These are phyloP conservation scores for Yamadazyma ubonensis DNA, from an alignment of 805 yeast species.

Conservation along the genomic window DNA sequence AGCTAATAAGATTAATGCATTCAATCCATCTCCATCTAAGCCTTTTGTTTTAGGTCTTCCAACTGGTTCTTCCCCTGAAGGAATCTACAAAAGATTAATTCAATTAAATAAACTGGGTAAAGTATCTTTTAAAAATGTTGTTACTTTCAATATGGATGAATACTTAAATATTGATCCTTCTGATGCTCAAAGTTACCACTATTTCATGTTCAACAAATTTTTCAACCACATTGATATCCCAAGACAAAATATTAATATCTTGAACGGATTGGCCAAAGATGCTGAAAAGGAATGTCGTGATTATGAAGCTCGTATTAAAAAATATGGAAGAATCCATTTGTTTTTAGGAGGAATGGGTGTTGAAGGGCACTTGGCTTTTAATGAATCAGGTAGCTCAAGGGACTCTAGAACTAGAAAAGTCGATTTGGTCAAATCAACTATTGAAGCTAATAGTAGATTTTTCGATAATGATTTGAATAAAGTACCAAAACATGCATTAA, in stretches of 20 bases:
- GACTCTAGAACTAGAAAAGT: constrained; percentile 47
- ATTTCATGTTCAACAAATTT: constrained; percentile 55
- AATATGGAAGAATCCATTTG: constrained; percentile 50
- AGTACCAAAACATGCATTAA: constrained; percentile 52
- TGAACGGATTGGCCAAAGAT: constrained; percentile 51
- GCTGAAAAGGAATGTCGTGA: constrained; percentile 44
- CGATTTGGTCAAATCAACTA: constrained; percentile 47
- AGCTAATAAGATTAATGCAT: constrained; percentile 41
- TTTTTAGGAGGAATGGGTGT: constrained; percentile 62
- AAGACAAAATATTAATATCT: constrained; percentile 49
- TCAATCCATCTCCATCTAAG: constrained; percentile 41
- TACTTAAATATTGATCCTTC: constrained; percentile 49
- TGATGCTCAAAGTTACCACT: constrained; percentile 53
- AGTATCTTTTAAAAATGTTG: constrained; percentile 51
- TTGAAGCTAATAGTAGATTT: constrained; percentile 53
- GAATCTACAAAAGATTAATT: constrained; percentile 48
- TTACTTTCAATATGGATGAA: constrained; percentile 64
- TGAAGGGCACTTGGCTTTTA: constrained; percentile 61
- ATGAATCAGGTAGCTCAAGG: constrained; percentile 53
- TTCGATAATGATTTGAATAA: constrained; percentile 44
- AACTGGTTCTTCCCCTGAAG: constrained; percentile 62
- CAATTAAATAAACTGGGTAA: constrained; percentile 41
- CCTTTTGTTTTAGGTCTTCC: constrained; percentile 61
- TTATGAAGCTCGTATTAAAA: constrained; percentile 49
- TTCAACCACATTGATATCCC: constrained; percentile 57